A percentile compares a stretch with the other conserved stretches of the same genome.
These are phyloP conservation scores for Phycomyces blakesleeanus DNA, from an alignment of 192 early-diverging fungal species.

Conservation along the genomic window DNA sequence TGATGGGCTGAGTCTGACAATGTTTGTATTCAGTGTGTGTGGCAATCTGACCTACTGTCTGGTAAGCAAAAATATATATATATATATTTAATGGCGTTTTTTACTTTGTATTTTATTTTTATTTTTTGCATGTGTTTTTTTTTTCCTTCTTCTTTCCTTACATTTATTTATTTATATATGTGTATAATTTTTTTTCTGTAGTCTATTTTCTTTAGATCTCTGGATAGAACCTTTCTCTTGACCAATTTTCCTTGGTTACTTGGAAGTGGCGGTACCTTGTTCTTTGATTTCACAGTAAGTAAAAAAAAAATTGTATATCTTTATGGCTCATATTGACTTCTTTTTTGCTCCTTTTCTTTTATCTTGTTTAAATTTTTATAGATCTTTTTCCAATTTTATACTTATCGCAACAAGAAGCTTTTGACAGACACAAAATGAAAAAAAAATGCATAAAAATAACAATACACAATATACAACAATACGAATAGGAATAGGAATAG, in stretches of 20 bases:
- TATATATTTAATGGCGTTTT: not conserved
- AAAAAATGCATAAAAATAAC: not conserved
- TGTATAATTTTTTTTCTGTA: slow-evolving; percentile 39
- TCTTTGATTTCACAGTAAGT: slow-evolving; percentile 74
- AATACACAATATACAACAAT: not conserved
- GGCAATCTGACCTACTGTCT: slow-evolving; percentile 66
- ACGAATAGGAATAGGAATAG: not conserved
- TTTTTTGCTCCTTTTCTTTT: not conserved
- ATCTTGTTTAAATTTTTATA: no score
- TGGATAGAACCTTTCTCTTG: slow-evolving; percentile 61
- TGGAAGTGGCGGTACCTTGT: slow-evolving; percentile 66
- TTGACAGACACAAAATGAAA: not conserved
- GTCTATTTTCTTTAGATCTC: slow-evolving; percentile 71
- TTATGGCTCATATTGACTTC: no score
- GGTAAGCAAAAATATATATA: slow-evolving; percentile 27
- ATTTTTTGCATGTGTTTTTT: no score
- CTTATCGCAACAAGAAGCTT: slow-evolving; percentile 10
- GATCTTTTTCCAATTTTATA: slow-evolving; percentile 38
- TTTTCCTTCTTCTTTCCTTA: slow-evolving; percentile 3
- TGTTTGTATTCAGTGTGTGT: slow-evolving; percentile 82
- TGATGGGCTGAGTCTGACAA: slow-evolving; percentile 71
- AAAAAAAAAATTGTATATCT: no score
- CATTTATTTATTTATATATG: no score
- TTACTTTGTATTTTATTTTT: no score
- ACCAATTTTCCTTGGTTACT: slow-evolving; percentile 75